Percentiles rank a stretch among this genome's conserved stretches.
Conservation (phyloP, 148 eudicot genomes). For the Rhododendron henanense region DNA sequence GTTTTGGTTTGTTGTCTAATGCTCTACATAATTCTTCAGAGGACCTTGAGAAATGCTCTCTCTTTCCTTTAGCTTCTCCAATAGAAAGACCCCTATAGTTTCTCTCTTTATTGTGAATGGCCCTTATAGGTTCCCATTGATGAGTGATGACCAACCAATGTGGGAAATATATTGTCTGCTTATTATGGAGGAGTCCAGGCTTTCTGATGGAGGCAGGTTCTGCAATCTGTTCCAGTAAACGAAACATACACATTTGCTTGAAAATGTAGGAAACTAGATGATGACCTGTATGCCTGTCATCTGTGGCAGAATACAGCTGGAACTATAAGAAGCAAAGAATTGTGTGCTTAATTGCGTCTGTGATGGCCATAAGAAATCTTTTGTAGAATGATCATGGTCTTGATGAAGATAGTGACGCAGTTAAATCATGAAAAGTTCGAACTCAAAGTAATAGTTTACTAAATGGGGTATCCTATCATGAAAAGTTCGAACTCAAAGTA, state of each 20-base stretch:
- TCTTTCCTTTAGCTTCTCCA: background rate
- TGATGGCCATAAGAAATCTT: background rate
- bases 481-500: background rate
- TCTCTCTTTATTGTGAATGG: background rate
- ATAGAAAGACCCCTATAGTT: background rate
- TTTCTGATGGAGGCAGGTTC: background rate
- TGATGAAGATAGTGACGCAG: background rate
- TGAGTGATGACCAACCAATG: background rate
- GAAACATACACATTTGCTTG: background rate
- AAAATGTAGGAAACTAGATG: background rate
- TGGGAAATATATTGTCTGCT: background rate
- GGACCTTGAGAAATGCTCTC: slow-evolving; percentile 1
- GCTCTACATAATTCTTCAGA: background rate
- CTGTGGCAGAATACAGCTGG: background rate
- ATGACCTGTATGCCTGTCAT: background rate
- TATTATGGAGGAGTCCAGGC: background rate
- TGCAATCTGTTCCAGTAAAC: background rate
- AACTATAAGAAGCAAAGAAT: background rate
- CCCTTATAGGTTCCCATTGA: background rate
- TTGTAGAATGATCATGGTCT: background rate
- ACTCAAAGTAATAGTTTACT: background rate
- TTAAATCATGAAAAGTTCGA: background rate
- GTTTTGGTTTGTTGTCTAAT: background rate
- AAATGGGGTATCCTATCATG: background rate
- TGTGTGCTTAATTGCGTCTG: background rate